Evolutionary conservation across 768 basidiomycete species (phyloP).

Genomic region (Lentinus tigrinus): DNA sequence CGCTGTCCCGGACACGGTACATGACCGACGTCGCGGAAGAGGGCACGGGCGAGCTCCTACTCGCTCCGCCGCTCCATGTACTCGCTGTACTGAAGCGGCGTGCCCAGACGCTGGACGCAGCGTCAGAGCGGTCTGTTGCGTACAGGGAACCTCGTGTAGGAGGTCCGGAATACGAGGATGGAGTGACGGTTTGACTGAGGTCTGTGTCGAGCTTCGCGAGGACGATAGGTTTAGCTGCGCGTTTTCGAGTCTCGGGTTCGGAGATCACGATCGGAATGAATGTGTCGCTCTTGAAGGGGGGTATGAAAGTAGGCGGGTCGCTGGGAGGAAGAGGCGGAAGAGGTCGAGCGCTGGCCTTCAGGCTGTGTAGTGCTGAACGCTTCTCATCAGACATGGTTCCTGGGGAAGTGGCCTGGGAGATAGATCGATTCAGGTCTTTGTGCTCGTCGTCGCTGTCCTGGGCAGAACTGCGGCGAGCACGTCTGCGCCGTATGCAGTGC

Average conservation of each 20-base stretch:
- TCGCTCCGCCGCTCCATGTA: background rate
- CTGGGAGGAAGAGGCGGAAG: background rate
- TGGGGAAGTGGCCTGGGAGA: background rate
- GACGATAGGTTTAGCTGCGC: background rate
- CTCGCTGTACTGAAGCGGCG: background rate
- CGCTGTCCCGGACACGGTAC: conserved; percentile 12
- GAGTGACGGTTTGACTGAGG: background rate
- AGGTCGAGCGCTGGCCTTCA: conserved; percentile 35
- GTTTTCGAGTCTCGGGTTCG: background rate
- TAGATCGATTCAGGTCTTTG: background rate
- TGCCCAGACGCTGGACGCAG: background rate
- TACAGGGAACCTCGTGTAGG: background rate
- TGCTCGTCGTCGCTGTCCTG: background rate
- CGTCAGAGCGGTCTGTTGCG: background rate
- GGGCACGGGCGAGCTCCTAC: conserved; percentile 4
- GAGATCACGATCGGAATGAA: background rate
- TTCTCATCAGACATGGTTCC: background rate
- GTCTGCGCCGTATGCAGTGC: background rate
- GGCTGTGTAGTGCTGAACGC: conserved; percentile 40
- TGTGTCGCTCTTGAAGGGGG: background rate
- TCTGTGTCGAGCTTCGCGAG: conserved; percentile 2
- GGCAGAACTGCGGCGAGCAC: background rate
- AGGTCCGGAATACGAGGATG: background rate
- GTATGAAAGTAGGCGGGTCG: background rate
- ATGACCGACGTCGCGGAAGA: conserved; percentile 11